Base-by-base conservation (phyloP, 768 basidiomycete species). In the Amanita phalloides region DNA sequence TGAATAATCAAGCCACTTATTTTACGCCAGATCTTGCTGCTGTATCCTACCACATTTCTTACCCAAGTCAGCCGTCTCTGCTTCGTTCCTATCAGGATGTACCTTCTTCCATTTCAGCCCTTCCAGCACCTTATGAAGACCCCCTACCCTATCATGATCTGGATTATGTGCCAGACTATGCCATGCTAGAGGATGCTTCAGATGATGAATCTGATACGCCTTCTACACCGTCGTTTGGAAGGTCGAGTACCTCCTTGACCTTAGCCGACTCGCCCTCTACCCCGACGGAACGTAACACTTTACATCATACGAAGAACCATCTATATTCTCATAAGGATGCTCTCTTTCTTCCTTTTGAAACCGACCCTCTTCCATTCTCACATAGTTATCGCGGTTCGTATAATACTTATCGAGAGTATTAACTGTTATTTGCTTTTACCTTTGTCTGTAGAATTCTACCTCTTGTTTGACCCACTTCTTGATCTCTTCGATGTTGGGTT, bases 201-300 rank as follows among this genome's bases (percentile, higher is more conserved):
- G 88, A 90, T 68, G 87, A 90, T 69, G 88, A 89, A 71, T 87
- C 86, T 13, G 87, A 90, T 58, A 68, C 76, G 4, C 77, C 73
- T 8, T 75, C 77, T 8, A 82, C 84, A 6, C 84, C 82, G 45
- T 82, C 77, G 38, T 58, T 78, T 44, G 72, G 75, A 57, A 72
- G 73, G 56, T 84, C 84, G 38, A 72, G 71, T 57, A 75, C 79
- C 14, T 76, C 79, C 45, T 64, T 81, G 54, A 71, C 72, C 49
- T 69, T 78, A 48, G 57, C 71, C 41, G 77, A 81, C 61, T 69
- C 76, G 45, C 70, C 77, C 49, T 66, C 74, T 30, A 69, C 77
- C 49, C 72, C 76, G 37, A 61, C 66, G 45, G 79, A 78, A 61
- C 73, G 71, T 63, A 74, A 73, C 63, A 68, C 70, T 56, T 63